These are phyloP conservation scores for Cucumis sativus DNA, from an alignment of 306 rosid species.

Conservation along the genomic window Cucumber_9930_V3 NC_026656.2:8782001-8782500, in stretches of 20 bases:
- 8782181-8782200: not conserved
- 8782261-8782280: slow-evolving; percentile 79
- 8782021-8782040: not conserved
- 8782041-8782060: not conserved
- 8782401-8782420: slow-evolving; percentile 67
- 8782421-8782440: slow-evolving; percentile 53
- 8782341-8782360: slow-evolving; percentile 30
- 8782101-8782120: not conserved
- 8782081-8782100: not conserved
- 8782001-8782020: not conserved
- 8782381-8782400: slow-evolving; percentile 69
- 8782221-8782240: slow-evolving; percentile 22
- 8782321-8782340: slow-evolving; percentile 36
- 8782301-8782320: slow-evolving; percentile 75
- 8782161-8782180: not conserved
- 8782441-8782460: slow-evolving; percentile 50
- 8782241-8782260: slow-evolving; percentile 85
- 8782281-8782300: slow-evolving; percentile 49
- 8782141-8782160: not conserved
- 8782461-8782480: not conserved
- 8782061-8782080: not conserved
- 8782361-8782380: slow-evolving; percentile 51
- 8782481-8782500: not conserved
- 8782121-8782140: not conserved
- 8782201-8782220: not conserved